Evolutionary conservation across 345 rosid species (phyloP), one percentile per base, ranked within the genome.

Genomic region (Citrus glauca): DNA sequence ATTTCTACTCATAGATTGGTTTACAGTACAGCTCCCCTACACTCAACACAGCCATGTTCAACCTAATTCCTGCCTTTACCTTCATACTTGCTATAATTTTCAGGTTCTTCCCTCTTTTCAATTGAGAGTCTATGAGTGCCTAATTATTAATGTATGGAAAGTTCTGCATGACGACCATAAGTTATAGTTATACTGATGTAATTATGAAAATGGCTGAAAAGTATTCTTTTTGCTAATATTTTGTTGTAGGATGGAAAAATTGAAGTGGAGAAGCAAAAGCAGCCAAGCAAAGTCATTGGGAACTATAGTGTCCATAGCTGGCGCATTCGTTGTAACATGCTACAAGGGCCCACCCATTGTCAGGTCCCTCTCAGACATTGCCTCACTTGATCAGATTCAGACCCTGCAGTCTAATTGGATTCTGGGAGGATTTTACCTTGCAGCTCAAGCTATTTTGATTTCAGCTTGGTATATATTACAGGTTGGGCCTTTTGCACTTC

Each of bases 261-360:
- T 91, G 2, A 78, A 84, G 61, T 75, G 84, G 83, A 83, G 86
- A 83, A 85, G 78, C 81, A 78, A 37, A 55, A 87, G 87, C 80
- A 79, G 89, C 86, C 69, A 82, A 68, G 93, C 92, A n/a, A 94
- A 91, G 84, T 66, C 84, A 11, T 57, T 80, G 11, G 97, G 97
- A 40, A 91, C 97, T 5, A 10, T 87, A 62, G 82, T 88, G 38
- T 89, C 92, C 0, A 85, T 89, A 27, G 37, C 76, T 16, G 95
- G 95, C 35, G 95, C 95, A 72, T 88, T 92, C 25, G 74, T 86
- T n/a, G 87, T 88, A 40, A 91, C 93, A 62, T 88, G 87, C 45
- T 91, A 89, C 79, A 85, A 88, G 77, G 97, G 95, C 4, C 87
- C 89, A 25, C 77, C 82, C 63, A 48, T 88, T 55, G 28, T 78